These are phyloP conservation scores for Penicillium flavigenum DNA, from an alignment of 495 filamentous ascomycete genomes.

Conservation along the genomic window DNA sequence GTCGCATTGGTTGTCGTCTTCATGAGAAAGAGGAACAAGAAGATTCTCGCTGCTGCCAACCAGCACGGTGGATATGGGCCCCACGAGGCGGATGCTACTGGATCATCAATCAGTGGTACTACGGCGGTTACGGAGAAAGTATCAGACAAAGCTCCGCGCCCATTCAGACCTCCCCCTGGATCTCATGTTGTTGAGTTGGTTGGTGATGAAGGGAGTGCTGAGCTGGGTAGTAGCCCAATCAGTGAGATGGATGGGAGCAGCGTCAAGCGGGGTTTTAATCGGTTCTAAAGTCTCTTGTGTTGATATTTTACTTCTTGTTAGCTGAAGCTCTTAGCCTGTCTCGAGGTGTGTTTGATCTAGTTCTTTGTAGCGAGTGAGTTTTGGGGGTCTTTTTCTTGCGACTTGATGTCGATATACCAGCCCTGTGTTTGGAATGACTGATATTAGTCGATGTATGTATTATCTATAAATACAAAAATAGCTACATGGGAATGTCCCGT, in stretches of 20 bases:
- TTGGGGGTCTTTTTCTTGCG: background rate
- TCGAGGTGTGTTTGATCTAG: background rate
- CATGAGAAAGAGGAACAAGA: constrained; percentile 9
- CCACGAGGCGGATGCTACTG: constrained; percentile 9
- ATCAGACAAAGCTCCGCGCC: background rate
- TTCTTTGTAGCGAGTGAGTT: background rate
- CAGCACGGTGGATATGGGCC: constrained; percentile 2
- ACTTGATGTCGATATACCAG: background rate
- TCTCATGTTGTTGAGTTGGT: constrained; percentile 14
- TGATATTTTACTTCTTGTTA: background rate
- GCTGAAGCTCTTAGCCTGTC: background rate
- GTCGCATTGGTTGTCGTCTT: constrained; percentile 8
- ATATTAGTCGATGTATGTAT: background rate
- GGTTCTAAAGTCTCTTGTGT: background rate
- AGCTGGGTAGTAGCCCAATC: constrained; percentile 17
- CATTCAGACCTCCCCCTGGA: constrained; percentile 17
- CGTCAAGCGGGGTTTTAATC: background rate
- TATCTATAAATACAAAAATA: background rate
- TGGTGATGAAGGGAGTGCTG: constrained; percentile 9
- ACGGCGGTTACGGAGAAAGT: background rate
- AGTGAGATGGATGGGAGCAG: constrained; percentile 11
- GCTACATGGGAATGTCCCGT: too few species aligned
- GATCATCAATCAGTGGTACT: constrained; percentile 1
- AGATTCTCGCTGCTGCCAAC: background rate
- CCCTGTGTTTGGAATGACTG: background rate